phyloP scores from a whole-genome alignment of 257 asterid genomes.

The Primulina eburnea region DNA sequence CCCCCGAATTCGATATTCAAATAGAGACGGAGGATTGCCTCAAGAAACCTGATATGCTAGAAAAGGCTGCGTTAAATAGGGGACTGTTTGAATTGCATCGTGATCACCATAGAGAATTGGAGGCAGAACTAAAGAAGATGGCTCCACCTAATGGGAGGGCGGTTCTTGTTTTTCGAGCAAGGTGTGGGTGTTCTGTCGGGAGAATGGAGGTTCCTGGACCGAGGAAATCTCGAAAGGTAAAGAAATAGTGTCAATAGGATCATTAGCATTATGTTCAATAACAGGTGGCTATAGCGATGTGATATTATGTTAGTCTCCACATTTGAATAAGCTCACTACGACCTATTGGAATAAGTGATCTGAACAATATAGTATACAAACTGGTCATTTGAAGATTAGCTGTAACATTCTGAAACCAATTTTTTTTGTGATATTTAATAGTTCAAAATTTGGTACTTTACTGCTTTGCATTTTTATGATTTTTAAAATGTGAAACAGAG shows the following conservation, averaged over 20 bases:
- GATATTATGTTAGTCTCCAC: neutral
- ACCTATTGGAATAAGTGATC: slow-evolving; percentile 36
- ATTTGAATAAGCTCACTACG: slow-evolving; percentile 45
- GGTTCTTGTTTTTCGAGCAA: slow-evolving; percentile 71
- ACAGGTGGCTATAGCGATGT: neutral
- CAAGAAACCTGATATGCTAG: slow-evolving; percentile 36
- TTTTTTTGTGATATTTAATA: slow-evolving; percentile 12
- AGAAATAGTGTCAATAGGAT: slow-evolving; percentile 43
- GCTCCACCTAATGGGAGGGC: slow-evolving; percentile 96
- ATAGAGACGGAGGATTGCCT: slow-evolving; percentile 77
- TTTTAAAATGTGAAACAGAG: neutral
- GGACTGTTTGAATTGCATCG: slow-evolving; percentile 76
- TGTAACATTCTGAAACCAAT: slow-evolving; percentile 19
- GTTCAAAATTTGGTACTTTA: neutral
- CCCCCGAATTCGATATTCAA: slow-evolving; percentile 90
- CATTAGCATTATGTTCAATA: slow-evolving; percentile 14
- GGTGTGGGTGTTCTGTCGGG: slow-evolving; percentile 95
- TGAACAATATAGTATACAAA: slow-evolving; percentile 21
- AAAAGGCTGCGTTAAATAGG: slow-evolving; percentile 42
- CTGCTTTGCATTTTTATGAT: slow-evolving; percentile 19
- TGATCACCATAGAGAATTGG: slow-evolving; percentile 79
- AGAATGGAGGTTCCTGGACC: slow-evolving; percentile 90
- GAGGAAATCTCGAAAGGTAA: slow-evolving; percentile 63
- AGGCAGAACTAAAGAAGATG: slow-evolving; percentile 93
- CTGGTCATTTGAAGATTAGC: slow-evolving; percentile 21